phyloP scores from a whole-genome alignment of 208 protist genomes.

The Trichomonas tenax region DNA sequence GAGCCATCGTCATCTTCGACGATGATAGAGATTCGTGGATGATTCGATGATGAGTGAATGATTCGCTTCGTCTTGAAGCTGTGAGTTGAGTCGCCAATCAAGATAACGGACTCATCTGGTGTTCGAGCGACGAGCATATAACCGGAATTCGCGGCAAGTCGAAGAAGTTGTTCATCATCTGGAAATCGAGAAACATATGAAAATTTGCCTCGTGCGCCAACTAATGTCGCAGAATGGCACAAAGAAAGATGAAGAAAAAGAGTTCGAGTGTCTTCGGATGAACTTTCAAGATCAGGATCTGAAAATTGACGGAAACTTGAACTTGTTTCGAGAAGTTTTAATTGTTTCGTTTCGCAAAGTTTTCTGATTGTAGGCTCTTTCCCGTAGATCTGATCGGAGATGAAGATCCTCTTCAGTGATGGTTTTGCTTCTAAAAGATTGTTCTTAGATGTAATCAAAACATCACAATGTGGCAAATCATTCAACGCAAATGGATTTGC shows the following conservation, averaged over 20 bases:
- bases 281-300: neutral
- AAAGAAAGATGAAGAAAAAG: neutral
- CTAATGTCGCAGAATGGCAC: neutral
- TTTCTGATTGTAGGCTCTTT: neutral
- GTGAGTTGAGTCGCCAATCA: neutral
- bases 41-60: neutral
- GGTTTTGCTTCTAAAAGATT: neutral
- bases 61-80: neutral
- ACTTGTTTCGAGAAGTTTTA: neutral
- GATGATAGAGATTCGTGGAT: neutral
- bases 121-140: neutral
- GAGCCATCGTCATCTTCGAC: neutral
- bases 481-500: neutral
- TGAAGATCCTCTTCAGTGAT: neutral
- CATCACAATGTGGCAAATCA: neutral
- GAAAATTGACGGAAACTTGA: neutral
- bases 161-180: neutral
- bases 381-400: neutral
- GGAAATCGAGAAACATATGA: neutral
- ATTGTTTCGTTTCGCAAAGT: neutral
- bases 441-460: neutral
- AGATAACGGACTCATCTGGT: neutral
- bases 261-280: too few species aligned
- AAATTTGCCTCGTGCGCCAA: neutral
- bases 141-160: neutral